A percentile compares a stretch with the other conserved stretches of the same genome.
Conservation (phyloP, 192 early-diverging fungal genomes). For the Backusella australiensis region DNA sequence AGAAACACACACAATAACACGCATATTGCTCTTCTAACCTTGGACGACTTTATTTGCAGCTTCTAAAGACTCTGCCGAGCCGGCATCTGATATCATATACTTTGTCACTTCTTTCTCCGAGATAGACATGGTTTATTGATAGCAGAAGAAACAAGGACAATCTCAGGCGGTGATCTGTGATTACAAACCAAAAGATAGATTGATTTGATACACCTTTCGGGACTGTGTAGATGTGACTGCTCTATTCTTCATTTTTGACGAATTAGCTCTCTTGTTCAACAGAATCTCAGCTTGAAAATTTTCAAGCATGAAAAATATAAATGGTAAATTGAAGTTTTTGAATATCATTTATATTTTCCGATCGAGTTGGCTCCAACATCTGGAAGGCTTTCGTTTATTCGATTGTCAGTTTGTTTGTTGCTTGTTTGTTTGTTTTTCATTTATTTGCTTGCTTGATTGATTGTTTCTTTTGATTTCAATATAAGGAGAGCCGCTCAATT, state of each 20-base stretch:
- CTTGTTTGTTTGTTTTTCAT: too few species aligned
- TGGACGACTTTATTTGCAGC: not conserved
- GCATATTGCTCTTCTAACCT: not conserved
- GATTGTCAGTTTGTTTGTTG: too few species aligned
- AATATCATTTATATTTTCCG: too few species aligned
- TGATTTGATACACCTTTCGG: not conserved
- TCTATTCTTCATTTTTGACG: constrained; percentile 3
- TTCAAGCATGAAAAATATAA: not conserved
- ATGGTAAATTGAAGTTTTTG: too few species aligned
- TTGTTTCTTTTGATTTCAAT: too few species aligned
- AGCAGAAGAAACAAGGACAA: not conserved
- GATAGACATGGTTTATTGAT: not conserved
- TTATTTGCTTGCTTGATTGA: too few species aligned
- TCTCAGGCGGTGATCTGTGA: not conserved
- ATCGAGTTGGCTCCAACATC: too few species aligned
- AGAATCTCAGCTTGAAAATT: not conserved
- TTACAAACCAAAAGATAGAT: not conserved
- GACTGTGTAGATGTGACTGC: not conserved
- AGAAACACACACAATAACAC: not conserved
- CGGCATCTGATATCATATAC: constrained; percentile 27
- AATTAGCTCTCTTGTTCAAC: not conserved
- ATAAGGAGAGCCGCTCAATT: too few species aligned
- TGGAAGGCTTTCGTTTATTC: not conserved
- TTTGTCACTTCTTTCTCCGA: constrained; percentile 27
- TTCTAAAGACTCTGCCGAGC: constrained; percentile 14